A percentile compares a stretch with the other conserved stretches of the same genome.
These are phyloP conservation scores for Dryas integrifolia DNA, from an alignment of 331 rosid genomes.

Conservation along the genomic window DNA sequence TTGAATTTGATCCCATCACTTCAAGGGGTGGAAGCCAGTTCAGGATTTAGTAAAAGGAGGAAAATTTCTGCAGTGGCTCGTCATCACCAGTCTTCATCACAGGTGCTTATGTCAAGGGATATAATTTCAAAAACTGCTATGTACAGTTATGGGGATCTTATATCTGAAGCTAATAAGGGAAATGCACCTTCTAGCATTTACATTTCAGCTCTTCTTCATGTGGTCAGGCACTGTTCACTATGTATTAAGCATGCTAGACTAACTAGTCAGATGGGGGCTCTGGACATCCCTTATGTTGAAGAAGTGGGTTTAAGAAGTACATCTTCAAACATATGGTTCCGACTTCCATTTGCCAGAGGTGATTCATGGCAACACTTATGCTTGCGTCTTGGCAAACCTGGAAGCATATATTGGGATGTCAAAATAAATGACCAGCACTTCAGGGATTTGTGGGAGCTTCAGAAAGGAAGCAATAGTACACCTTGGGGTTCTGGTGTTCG, in stretches of 20 bases:
- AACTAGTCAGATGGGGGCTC: constrained; percentile 94
- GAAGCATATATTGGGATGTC: constrained; percentile 97
- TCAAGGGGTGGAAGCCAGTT: constrained; percentile 49
- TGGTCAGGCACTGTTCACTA: constrained; percentile 90
- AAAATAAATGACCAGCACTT: constrained; percentile 94
- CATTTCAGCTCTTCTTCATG: constrained; percentile 88
- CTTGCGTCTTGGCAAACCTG: constrained; percentile 95
- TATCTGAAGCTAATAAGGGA: constrained; percentile 88
- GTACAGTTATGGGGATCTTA: constrained; percentile 67
- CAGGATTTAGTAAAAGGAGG: constrained; percentile 58
- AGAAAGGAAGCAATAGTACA: constrained; percentile 70
- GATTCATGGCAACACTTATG: constrained; percentile 93
- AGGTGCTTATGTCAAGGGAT: constrained; percentile 43
- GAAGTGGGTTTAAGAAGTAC: constrained; percentile 82
- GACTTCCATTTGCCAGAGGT: constrained; percentile 84
- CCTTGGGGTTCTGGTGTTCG: constrained; percentile 99
- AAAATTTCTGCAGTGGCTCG: constrained; percentile 48
- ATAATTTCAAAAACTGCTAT: constrained; percentile 55
- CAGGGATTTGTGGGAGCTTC: constrained; percentile 98
- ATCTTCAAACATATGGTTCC: constrained; percentile 93
- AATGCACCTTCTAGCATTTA: constrained; percentile 80
- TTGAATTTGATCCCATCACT: constrained; percentile 80
- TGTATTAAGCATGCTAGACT: constrained; percentile 92
- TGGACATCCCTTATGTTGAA: constrained; percentile 88
- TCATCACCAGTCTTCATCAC: constrained; percentile 47